These are phyloP conservation scores for Scheffersomyces titani DNA, from an alignment of 1,139 yeast species.

Conservation along the genomic window DNA sequence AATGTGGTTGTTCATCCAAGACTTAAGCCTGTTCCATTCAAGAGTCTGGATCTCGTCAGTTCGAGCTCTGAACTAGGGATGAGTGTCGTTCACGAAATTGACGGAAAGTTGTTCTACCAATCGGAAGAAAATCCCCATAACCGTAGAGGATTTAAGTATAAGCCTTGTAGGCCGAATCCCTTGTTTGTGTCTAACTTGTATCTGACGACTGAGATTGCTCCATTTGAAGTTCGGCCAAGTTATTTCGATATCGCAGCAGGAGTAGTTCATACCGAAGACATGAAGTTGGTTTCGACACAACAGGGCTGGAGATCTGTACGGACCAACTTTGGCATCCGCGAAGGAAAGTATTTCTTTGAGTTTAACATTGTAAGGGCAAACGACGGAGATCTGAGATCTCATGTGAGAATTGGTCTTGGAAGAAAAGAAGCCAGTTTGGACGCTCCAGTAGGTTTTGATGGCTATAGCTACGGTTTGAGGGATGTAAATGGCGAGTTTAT, in stretches of 20 bases:
- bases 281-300: conserved; percentile 50
- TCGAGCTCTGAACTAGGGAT: conserved; percentile 8
- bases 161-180: conserved; percentile 76
- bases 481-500: conserved; percentile 80
- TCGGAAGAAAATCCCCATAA: conserved; percentile 81
- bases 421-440: conserved; percentile 87
- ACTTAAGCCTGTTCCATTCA: conserved; percentile 47
- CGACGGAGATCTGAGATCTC: conserved; percentile 38
- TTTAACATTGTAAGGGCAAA: conserved; percentile 54
- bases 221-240: conserved; percentile 61
- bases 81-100: conserved; percentile 9
- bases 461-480: conserved; percentile 88
- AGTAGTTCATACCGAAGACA: conserved; percentile 46
- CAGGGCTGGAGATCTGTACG: conserved; percentile 85
- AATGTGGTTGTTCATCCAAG: conserved; percentile 45
- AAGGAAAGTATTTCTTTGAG: conserved; percentile 84
- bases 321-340: conserved; percentile 72
- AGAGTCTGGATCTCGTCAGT: conserved; percentile 29
- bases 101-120: conserved; percentile 36
- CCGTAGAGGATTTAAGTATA: conserved; percentile 78
- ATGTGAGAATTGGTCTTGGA: conserved; percentile 81
- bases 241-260: conserved; percentile 74
- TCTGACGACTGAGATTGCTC: conserved; percentile 74
- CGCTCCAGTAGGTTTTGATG: conserved; percentile 95
- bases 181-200: conserved; percentile 60